Conservation (phyloP, 805 yeast species). For the Zygosaccharomyces bisporus region DNA sequence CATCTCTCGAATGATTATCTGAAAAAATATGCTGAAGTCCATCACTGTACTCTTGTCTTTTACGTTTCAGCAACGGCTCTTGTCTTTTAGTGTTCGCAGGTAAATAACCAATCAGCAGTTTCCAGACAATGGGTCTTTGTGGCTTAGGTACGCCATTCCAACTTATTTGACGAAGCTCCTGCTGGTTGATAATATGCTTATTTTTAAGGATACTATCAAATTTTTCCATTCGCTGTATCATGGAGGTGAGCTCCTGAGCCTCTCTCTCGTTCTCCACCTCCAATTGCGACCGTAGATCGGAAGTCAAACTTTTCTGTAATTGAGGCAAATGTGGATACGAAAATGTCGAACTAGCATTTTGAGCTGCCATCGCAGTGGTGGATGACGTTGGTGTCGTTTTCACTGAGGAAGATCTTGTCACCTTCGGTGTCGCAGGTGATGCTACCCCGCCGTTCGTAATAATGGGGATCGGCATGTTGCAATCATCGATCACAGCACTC, state of each 20-base stretch:
- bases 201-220: conserved; percentile 59
- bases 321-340: conserved; percentile 34
- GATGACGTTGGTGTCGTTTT: conserved; percentile 17
- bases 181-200: conserved; percentile 56
- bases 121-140: conserved; percentile 84
- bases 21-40: conserved; percentile 65
- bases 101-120: conserved; percentile 79
- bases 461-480: conserved; percentile 34
- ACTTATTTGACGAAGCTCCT: conserved; percentile 68
- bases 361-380: conserved; percentile 10
- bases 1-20: conserved; percentile 55
- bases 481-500: conserved; percentile 70
- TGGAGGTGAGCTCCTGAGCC: conserved; percentile 50
- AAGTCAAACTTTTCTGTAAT: conserved; percentile 21
- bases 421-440: conserved; percentile 23
- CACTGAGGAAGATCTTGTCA: conserved; percentile 27
- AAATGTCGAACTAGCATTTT: conserved; percentile 13
- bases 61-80: conserved; percentile 61
- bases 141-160: conserved; percentile 93
- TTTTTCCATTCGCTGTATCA: conserved; percentile 57
- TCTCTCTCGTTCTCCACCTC: conserved; percentile 33
- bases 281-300: conserved; percentile 23
- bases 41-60: conserved; percentile 79
- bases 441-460: conserved; percentile 32
- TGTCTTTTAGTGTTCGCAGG: conserved; percentile 83